Conservation (phyloP, 2,329 filamentous ascomycete genomes). For the Phyllosticta citriasiana region DNA sequence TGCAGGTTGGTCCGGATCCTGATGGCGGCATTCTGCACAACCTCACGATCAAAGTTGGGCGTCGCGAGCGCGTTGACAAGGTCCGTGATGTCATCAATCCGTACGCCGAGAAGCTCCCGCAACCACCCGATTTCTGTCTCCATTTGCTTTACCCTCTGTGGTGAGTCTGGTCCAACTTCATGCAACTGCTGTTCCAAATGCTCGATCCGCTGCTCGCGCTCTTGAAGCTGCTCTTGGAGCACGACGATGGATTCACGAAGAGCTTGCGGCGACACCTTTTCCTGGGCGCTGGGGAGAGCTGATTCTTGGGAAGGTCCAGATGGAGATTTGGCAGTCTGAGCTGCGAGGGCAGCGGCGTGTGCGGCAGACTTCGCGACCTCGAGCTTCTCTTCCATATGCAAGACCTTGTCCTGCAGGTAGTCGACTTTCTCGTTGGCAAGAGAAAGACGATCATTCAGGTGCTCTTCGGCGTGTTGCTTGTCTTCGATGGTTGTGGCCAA, state of each 20-base stretch:
- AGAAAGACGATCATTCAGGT: slow-evolving; percentile 69
- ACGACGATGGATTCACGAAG: slow-evolving; percentile 94
- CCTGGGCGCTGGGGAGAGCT: slow-evolving; percentile 46
- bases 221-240: slow-evolving; percentile 90
- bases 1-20: slow-evolving; percentile 88
- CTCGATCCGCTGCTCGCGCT: slow-evolving; percentile 84
- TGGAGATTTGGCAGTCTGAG: slow-evolving; percentile 38
- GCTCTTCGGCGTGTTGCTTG: slow-evolving; percentile 66
- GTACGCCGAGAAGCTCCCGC: slow-evolving; percentile 81
- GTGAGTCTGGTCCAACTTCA: slow-evolving; percentile 64
- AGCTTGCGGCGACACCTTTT: slow-evolving; percentile 89
- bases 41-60: slow-evolving; percentile 65
- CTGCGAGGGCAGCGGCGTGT: slow-evolving; percentile 66
- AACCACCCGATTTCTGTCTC: slow-evolving; percentile 94
- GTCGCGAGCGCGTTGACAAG: slow-evolving; percentile 72
- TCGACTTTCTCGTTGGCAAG: slow-evolving; percentile 77
- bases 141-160: slow-evolving; percentile 75
- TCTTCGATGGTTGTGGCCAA: slow-evolving; percentile 70
- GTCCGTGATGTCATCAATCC: slow-evolving; percentile 84
- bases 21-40: slow-evolving; percentile 82
- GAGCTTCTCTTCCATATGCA: slow-evolving; percentile 80
- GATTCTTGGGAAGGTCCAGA: slow-evolving; percentile 20
- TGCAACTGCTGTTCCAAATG: slow-evolving; percentile 65
- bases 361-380: slow-evolving; percentile 84
- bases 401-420: slow-evolving; percentile 75